A percentile compares a stretch with the other conserved stretches of the same genome.
These are phyloP conservation scores for Paecilomyces variotii DNA, from an alignment of 2,329 filamentous ascomycete genomes.

Conservation along the genomic window DNA sequence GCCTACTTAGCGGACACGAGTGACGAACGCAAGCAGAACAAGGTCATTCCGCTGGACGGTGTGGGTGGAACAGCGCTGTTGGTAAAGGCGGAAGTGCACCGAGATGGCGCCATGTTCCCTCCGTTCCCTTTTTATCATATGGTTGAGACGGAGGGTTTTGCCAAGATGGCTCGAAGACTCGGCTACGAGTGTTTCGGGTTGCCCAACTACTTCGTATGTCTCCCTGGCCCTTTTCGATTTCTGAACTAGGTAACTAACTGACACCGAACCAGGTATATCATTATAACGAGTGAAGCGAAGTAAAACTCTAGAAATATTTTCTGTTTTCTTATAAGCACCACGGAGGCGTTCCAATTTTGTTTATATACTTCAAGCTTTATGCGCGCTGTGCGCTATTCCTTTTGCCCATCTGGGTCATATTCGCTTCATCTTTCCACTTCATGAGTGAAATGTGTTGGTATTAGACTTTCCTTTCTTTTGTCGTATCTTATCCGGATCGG, in stretches of 20 bases:
- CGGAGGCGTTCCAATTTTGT: not conserved
- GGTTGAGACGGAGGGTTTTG: slow-evolving; percentile 96
- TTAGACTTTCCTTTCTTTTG: not conserved
- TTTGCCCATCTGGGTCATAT: not conserved
- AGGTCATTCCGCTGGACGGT: slow-evolving; percentile 73
- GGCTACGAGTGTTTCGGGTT: slow-evolving; percentile 82
- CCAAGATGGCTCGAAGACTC: slow-evolving; percentile 87
- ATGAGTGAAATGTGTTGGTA: not conserved
- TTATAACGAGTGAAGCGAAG: slow-evolving; percentile 64
- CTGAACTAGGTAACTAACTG: slow-evolving; percentile 5
- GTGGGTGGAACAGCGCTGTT: slow-evolving; percentile 88
- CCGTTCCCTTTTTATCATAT: slow-evolving; percentile 93
- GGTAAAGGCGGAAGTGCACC: slow-evolving; percentile 93
- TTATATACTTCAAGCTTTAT: not conserved
- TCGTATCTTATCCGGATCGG: not conserved
- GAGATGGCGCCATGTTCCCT: slow-evolving; percentile 97
- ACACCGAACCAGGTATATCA: slow-evolving; percentile 62
- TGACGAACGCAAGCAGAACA: slow-evolving; percentile 52
- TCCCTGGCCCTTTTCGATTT: not conserved
- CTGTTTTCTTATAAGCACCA: not conserved
- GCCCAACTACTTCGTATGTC: slow-evolving; percentile 87
- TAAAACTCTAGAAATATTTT: not conserved
- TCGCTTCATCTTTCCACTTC: not conserved
- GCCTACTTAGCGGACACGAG: slow-evolving; percentile 62
- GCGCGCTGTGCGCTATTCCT: not conserved